phyloP scores from a whole-genome alignment of 306 rosid genomes.

The Cucumis cinereus region DNA sequence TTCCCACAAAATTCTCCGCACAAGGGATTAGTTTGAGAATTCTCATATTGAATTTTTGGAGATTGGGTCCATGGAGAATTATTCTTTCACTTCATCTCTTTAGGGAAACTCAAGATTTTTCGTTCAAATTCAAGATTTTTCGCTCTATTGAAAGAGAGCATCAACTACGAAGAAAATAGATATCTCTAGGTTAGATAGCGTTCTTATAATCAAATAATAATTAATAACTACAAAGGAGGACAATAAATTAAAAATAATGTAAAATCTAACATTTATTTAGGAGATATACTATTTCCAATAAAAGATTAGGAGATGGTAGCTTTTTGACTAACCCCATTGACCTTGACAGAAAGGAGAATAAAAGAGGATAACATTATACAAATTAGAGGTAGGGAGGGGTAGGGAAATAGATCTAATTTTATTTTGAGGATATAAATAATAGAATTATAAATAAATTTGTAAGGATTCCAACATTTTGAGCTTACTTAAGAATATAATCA shows the following conservation, averaged over 20 bases:
- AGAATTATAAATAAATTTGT: neutral
- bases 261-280: neutral
- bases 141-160: too few species aligned
- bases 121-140: too few species aligned
- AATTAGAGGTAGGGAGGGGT: neutral
- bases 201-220: neutral
- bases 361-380: neutral
- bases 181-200: too few species aligned
- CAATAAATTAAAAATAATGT: neutral
- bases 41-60: too few species aligned
- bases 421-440: neutral
- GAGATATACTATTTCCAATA: neutral
- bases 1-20: too few species aligned
- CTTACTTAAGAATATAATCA: neutral
- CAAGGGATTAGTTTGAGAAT: too few species aligned
- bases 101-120: too few species aligned
- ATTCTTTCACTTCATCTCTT: too few species aligned
- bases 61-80: too few species aligned
- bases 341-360: neutral
- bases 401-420: neutral
- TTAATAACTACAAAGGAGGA: neutral
- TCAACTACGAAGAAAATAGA: too few species aligned
- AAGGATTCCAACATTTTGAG: neutral
- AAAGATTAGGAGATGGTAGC: neutral
- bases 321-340: neutral